Percentiles rank a stretch among this genome's conserved stretches.
These are phyloP conservation scores for Mycena citricolor DNA, from an alignment of 1,284 basidiomycete species.

Conservation along the genomic window DNA sequence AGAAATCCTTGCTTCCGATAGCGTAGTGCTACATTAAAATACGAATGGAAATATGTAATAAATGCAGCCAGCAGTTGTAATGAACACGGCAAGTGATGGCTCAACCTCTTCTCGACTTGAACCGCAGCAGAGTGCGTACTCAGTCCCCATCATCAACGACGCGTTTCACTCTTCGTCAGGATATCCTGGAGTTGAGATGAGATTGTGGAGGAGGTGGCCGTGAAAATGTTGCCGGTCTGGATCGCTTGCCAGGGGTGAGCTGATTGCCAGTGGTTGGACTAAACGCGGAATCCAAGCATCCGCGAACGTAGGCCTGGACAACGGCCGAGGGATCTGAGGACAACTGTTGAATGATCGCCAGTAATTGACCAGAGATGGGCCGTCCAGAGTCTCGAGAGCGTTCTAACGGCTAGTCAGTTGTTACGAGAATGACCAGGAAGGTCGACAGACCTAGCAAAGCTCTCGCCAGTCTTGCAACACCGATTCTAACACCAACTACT, in stretches of 20 bases:
- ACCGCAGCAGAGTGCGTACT: constrained; percentile 11
- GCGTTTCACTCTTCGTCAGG: constrained; percentile 1
- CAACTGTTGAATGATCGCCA: constrained; percentile 41
- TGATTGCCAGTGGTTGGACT: constrained; percentile 1
- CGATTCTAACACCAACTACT: constrained; percentile 89
- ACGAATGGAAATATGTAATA: constrained; percentile 15
- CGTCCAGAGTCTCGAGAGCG: constrained; percentile 28
- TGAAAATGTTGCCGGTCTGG: constrained; percentile 22
- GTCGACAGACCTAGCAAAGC: constrained; percentile 18
- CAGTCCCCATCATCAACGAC: constrained; percentile 4
- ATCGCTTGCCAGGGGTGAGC: constrained; percentile 4
- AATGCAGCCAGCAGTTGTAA: constrained; percentile 5
- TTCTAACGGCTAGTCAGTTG: constrained; percentile 23
- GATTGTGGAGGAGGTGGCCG: constrained; percentile 17
- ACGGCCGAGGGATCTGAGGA: constrained; percentile 49
- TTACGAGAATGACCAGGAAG: constrained; percentile 1
- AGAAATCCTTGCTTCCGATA: too few relatives aligned
- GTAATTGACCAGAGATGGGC: constrained; percentile 31
- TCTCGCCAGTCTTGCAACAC: constrained; percentile 70
- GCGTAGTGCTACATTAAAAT: constrained; percentile 3
- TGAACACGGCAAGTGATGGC: too few relatives aligned
- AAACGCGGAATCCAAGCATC: constrained; percentile 14
- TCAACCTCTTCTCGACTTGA: too few relatives aligned
- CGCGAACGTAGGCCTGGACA: constrained; percentile 44
- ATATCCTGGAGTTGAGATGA: not conserved